Base-by-base conservation (phyloP, 495 filamentous ascomycete genomes). In the Astrothelium macrocarpum region DNA sequence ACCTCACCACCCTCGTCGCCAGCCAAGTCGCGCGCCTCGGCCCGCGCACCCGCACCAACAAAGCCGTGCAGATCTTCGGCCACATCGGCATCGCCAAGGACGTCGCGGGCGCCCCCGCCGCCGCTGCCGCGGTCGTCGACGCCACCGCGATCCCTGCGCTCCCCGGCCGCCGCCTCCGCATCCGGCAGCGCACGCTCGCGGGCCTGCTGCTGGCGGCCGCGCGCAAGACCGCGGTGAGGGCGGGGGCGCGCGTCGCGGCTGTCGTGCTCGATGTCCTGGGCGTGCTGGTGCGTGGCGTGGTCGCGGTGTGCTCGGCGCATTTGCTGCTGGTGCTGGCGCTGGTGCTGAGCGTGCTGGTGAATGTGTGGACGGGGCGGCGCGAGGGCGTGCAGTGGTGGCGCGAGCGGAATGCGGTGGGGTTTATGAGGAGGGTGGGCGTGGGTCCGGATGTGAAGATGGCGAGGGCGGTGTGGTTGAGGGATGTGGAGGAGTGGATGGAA, bases 51-150 rank as follows among this genome's bases (percentile, higher is more conserved):
- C 85, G 89, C 61, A 96, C 91, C 49, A 93, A 91, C 76, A 90
- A 93, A 66, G 92, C 92, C 45, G 88, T 95, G 61, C 84, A 87
- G 61, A 90, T 96, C 25, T 98, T 96, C 72, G 94, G 94, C 59
- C 82, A 87, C 61, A 80, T 98, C 53, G 92, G 92, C 34, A 88
- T 92, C 70, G 3, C 9, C 10, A 14, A 14, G 11, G 11, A 20
- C 7, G 36, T 7, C 36, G 36, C 36, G 16, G 36, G 36, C 36
- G 36, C 36, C 36, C 7, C 7, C 36, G 36, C 16, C 7, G 36
- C 14, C 18, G 45, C 45, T 2, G 4, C 12, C 49, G 49, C 49
- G 23, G 25, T 29, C 2, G 49, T 56, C 2, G 77, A 82, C 62
- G 59, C 70, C 67, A 32, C 78, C 63, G 72, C 81, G 72, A 71